phyloP scores from a whole-genome alignment of 768 basidiomycete species.

The Suillus alpinus region DNA sequence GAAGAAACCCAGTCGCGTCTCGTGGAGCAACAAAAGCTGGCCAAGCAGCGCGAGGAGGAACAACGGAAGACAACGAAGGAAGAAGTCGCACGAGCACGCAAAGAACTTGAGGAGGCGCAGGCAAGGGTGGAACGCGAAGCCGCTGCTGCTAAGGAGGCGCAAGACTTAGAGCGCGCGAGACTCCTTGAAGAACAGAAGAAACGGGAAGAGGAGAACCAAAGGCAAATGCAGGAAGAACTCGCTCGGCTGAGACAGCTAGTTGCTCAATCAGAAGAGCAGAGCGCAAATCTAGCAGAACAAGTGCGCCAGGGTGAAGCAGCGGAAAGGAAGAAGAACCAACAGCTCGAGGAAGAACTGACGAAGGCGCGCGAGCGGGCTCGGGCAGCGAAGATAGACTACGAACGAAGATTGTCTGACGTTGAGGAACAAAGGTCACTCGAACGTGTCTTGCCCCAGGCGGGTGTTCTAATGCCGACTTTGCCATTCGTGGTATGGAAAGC shows the following conservation, averaged over 20 bases:
- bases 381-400: constrained; percentile 20
- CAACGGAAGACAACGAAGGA: constrained; percentile 26
- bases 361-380: constrained; percentile 27
- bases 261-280: constrained; percentile 25
- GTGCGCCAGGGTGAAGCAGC: constrained; percentile 23
- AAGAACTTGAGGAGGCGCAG: constrained; percentile 19
- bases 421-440: neutral
- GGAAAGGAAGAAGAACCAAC: constrained; percentile 26
- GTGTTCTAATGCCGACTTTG: constrained; percentile 27
- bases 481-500: constrained; percentile 34
- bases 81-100: constrained; percentile 24
- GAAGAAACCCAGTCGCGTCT: constrained; percentile 22
- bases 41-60: constrained; percentile 20
- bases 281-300: constrained; percentile 26
- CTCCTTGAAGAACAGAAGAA: constrained; percentile 29
- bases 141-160: constrained; percentile 25
- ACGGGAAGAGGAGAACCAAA: constrained; percentile 30
- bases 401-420: constrained; percentile 22
- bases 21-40: constrained; percentile 26
- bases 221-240: constrained; percentile 25
- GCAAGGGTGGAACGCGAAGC: constrained; percentile 21
- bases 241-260: constrained; percentile 24
- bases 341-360: constrained; percentile 30
- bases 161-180: constrained; percentile 24
- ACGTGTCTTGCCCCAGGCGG: constrained; percentile 14